Evolutionary conservation across 2,329 filamentous ascomycete genomes (phyloP), one percentile per base, ranked within the genome.

Genomic region (Neurospora crassa): DNA sequence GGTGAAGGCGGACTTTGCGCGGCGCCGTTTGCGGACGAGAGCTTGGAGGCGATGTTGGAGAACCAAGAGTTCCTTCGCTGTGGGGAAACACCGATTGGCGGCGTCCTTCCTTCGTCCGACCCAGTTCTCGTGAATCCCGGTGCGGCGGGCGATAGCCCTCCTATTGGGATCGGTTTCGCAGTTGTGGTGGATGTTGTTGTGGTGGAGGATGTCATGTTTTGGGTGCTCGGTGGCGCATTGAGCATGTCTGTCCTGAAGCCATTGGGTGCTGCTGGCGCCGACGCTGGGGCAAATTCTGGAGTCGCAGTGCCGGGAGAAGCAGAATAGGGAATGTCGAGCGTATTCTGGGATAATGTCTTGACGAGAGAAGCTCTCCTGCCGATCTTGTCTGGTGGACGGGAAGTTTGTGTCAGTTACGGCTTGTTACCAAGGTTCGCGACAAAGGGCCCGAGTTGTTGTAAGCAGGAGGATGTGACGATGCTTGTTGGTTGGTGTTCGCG

Each of bases 21-120:
- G 43, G 72, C 69, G 68, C 69, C 75, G 69, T 72, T 76, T 40
- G 89, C 88, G 2, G 92, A 89, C 2, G 92, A 94, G 82, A 98
- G 97, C 79, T 97, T 97, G 75, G 93, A 95, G 74, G 93, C 96
- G 75, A 98, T 89, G 78, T 90, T 97, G 71, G 92, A 93, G 78
- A 98, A 94, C 96, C 96, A 99, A 16, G 94, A 97, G 73, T 90
- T 90, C 74, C 93, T 87, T 70, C 88, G 85, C 67, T 84, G 82
- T 8, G 83, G 80, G 1, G 83, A 80, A 20, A 81, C 69, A 76
- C 78, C 72, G 70, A 76, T 37, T 45, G 81, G 75, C 70, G 76
- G 78, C 63, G 70, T 74, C 70, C 43, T 79, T 76, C 78, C 80
- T 41, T 81, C 79, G 43, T 76, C 77, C 0, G 82, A 80, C 41